A percentile compares a stretch with the other conserved stretches of the same genome.
Evolutionary conservation across 768 basidiomycete genomes (phyloP).

Genomic region (Termitomyces sp.): DNA sequence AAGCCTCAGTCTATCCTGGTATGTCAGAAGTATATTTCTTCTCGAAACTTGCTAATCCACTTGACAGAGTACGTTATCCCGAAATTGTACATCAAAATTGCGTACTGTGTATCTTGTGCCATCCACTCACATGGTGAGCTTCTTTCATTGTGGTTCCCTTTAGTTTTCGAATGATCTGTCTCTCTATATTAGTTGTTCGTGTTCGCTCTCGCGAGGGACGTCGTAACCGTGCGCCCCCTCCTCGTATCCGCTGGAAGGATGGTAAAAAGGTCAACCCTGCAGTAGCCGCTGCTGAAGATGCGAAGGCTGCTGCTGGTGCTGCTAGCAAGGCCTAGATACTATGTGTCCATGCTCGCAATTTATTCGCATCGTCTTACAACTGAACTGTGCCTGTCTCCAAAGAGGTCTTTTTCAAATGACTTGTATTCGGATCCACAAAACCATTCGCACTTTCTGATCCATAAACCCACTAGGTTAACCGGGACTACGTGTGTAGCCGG

Average conservation of each 20-base stretch:
- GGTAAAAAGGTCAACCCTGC: constrained; percentile 96
- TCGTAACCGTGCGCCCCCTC: constrained; percentile 96
- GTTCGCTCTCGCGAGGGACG: constrained; percentile 95
- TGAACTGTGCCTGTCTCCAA: neutral
- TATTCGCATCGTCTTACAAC: constrained; percentile 11
- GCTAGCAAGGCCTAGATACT: constrained; percentile 48
- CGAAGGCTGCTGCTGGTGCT: constrained; percentile 55
- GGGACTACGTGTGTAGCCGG: too few species aligned
- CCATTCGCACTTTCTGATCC: too few species aligned
- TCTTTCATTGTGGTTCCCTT: neutral
- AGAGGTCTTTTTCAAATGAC: neutral
- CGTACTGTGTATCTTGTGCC: constrained; percentile 98
- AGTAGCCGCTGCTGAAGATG: constrained; percentile 89
- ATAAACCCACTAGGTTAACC: too few species aligned
- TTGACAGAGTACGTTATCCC: constrained; percentile 90
- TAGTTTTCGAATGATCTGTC: neutral
- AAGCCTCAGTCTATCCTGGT: constrained; percentile 93
- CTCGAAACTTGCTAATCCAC: neutral
- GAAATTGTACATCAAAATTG: constrained; percentile 98
- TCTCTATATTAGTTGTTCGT: constrained; percentile 77
- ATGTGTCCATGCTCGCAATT: constrained; percentile 18
- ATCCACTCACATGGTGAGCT: constrained; percentile 95
- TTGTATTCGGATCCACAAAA: neutral
- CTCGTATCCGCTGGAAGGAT: constrained; percentile 93
- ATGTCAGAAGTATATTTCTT: constrained; percentile 24